Percentiles rank a stretch among this genome's conserved stretches.
phyloP scores from a whole-genome alignment of 1,139 yeast species.

The Protomyces inouyei region DNA sequence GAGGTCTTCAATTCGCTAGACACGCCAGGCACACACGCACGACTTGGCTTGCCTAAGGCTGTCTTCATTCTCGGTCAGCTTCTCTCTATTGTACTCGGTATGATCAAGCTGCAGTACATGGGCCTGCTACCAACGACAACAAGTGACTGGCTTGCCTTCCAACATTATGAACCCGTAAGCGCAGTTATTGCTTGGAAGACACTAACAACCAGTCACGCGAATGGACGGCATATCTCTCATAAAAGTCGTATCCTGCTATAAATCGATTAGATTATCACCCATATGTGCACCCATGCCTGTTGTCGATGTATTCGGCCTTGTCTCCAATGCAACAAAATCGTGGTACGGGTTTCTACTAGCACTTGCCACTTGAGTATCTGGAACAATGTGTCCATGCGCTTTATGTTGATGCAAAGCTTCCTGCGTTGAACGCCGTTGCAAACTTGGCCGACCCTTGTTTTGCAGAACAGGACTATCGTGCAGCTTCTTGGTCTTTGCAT shows the following conservation, averaged over 20 bases:
- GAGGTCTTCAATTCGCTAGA: slow-evolving; percentile 41
- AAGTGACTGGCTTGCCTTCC: slow-evolving; percentile 94
- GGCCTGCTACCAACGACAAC: slow-evolving; percentile 82
- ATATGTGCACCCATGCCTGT: slow-evolving; percentile 8
- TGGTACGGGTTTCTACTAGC: slow-evolving; percentile 14
- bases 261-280: slow-evolving; percentile 12
- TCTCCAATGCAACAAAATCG: slow-evolving; percentile 16
- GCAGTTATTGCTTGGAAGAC: background rate
- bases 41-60: slow-evolving; percentile 48
- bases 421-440: slow-evolving; percentile 1
- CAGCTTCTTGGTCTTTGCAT: slow-evolving; percentile 53
- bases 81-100: slow-evolving; percentile 65
- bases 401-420: slow-evolving; percentile 11
- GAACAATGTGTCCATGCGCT: slow-evolving; percentile 16
- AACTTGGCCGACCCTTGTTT: slow-evolving; percentile 11
- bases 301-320: slow-evolving; percentile 5
- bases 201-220: background rate
- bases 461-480: slow-evolving; percentile 59
- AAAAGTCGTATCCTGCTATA: background rate
- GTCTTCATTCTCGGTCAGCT: slow-evolving; percentile 58
- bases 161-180: slow-evolving; percentile 36
- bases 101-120: slow-evolving; percentile 81
- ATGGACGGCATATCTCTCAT: background rate
- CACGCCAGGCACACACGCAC: slow-evolving; percentile 37
- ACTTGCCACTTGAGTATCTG: slow-evolving; percentile 5